Base-by-base conservation (phyloP, 116 monocot species). In the Iris pallida region DNA sequence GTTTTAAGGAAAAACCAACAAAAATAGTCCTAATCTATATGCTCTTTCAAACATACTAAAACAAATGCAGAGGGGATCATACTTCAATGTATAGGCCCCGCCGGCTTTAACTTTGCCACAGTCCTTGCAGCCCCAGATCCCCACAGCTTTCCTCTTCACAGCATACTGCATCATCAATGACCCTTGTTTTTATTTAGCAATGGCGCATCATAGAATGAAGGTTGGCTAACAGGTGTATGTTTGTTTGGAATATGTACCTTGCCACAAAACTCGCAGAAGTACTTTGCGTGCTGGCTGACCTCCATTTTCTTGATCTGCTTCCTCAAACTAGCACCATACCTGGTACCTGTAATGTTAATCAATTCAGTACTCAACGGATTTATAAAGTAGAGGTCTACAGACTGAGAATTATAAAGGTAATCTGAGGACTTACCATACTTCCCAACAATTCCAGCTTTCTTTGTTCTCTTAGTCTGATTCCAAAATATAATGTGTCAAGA, bases 281-380 rank as follows among this genome's bases (percentile, higher is more conserved):
- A 86, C 73, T 82, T 86, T 12, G 86, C 82, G 58, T 86, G 86
- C 52, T 86, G 86, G 65, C 79, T 79, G 10, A 86, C 86, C 66
- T 86, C 86, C 86, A 86, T 86, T 42, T 85, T 86, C 85, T 86
- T 86, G 30, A 86, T 86, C 65, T 86, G 86, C 61, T 86, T 86
- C 69, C 86, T 75, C 79, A 86, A 73, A 82, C 86, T 86, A 11
- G 86, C 86, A 86, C 86, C 86, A 76, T 82, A 86, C 15, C 86
- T 68, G 46, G 86, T 86, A 44, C 86, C 86, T 86, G 59, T 46
- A 75, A 45, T 45, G 30, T 1, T 15, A 14, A 15, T 1, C 45
- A 0, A 2, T 51, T 51, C 7, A 51, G 49, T 51, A 51, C 49
- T 51, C 49, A 7, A 51, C 7, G 4, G 1, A 7, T 51, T 51